Percentiles rank a stretch among this genome's conserved stretches.
Evolutionary conservation across 225 moss, liverwort and hornwort genomes (phyloP).

Genomic region (Pseudoscleropodium purum): DNA sequence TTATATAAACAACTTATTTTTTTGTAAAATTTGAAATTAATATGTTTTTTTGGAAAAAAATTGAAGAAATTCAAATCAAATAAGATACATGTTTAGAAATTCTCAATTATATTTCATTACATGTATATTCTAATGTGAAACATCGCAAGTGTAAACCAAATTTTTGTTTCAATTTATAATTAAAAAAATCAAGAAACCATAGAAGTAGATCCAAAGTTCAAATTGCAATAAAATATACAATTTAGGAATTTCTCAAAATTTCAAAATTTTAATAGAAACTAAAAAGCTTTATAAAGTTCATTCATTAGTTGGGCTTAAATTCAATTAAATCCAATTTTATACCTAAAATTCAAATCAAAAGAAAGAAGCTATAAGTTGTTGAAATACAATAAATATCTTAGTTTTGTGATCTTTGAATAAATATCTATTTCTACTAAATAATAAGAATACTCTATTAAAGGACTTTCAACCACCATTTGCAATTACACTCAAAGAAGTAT

Average conservation of each 20-base stretch:
- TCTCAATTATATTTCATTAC: neutral
- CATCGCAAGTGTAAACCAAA: neutral
- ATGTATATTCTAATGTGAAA: too few relatives aligned
- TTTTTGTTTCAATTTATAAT: neutral
- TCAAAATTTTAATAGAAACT: neutral
- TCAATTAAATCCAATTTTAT: neutral
- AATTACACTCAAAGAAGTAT: neutral
- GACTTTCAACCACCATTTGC: neutral
- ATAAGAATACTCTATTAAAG: neutral
- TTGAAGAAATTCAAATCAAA: too few relatives aligned
- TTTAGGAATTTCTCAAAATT: neutral
- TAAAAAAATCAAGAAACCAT: neutral
- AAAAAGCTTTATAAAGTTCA: neutral
- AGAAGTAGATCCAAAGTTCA: neutral
- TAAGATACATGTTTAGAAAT: neutral
- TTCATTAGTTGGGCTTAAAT: too few relatives aligned
- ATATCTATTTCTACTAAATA: neutral
- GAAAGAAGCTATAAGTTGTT: neutral
- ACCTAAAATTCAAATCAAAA: neutral
- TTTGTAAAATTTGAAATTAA: neutral
- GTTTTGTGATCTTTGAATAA: rapidly evolving
- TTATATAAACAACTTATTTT: neutral
- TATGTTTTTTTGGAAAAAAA: neutral
- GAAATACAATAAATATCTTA: neutral
- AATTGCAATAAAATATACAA: neutral